phyloP scores from a whole-genome alignment of 805 yeast species.

The Soucietia sequanensis region DNA sequence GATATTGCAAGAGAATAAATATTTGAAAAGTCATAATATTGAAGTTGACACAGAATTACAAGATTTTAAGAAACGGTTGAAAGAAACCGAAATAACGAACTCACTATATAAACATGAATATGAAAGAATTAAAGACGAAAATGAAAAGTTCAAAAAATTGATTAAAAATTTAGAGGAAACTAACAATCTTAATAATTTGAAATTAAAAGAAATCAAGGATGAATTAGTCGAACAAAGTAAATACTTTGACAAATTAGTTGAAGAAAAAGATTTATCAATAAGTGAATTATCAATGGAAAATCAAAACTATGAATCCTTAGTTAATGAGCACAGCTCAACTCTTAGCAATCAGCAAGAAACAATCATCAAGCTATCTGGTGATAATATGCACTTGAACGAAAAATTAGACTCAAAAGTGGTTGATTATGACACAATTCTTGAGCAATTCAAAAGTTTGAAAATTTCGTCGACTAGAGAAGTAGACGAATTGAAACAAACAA shows the following conservation, averaged over 20 bases:
- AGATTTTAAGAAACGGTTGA: not conserved
- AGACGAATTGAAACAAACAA: too few species aligned
- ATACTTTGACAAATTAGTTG: slow-evolving; percentile 1
- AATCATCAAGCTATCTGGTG: not conserved
- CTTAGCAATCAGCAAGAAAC: not conserved
- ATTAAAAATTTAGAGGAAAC: not conserved
- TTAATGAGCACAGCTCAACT: slow-evolving; percentile 1
- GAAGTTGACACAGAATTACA: not conserved
- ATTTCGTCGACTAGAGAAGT: too few species aligned
- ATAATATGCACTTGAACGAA: slow-evolving; percentile 3
- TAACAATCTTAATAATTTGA: not conserved
- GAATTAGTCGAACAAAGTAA: not conserved
- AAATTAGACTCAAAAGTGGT: not conserved
- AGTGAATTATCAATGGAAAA: slow-evolving; percentile 2
- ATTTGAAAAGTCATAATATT: not conserved
- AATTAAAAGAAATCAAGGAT: not conserved
- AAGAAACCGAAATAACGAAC: not conserved
- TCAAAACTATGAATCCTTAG: not conserved
- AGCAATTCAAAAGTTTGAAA: not conserved
- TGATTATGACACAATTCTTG: not conserved
- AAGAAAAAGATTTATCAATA: slow-evolving; percentile 2
- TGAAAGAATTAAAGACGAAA: not conserved
- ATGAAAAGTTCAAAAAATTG: not conserved
- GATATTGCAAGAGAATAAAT: not conserved
- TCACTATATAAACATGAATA: not conserved